phyloP scores from a whole-genome alignment of 306 rosid species.

The Echinosophora koreensis region DNA sequence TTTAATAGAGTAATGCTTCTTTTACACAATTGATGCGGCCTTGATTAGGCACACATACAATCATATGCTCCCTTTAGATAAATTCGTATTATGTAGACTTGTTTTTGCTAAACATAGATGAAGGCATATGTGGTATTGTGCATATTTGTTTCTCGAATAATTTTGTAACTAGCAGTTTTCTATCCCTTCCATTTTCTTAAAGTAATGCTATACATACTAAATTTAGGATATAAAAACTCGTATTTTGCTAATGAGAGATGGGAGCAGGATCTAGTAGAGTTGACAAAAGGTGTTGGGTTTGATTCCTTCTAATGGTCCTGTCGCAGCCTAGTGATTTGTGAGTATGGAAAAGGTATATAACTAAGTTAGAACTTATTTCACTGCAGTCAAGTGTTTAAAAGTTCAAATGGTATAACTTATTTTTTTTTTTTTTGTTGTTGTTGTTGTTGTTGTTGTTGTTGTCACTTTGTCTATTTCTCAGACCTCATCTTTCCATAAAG shows the following conservation, averaged over 20 bases:
- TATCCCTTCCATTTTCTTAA: background rate
- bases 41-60: background rate
- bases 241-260: background rate
- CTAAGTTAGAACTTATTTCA: background rate
- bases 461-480: background rate
- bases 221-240: background rate
- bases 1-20: background rate
- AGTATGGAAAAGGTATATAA: background rate
- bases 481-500: slow-evolving; percentile 31
- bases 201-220: background rate
- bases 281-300: no score
- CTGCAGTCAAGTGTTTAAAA: background rate
- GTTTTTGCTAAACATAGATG: background rate
- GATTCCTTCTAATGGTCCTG: background rate
- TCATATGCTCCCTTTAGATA: background rate
- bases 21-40: background rate
- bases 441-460: no score
- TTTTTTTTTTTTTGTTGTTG: no score
- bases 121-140: background rate
- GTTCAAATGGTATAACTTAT: background rate
- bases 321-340: background rate
- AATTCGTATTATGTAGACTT: background rate
- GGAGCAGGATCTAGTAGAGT: no score
- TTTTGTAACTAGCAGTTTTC: no score
- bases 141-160: background rate